phyloP scores from a whole-genome alignment of 192 early-diverging fungal genomes.

The Geranomyces michiganensis region DNA sequence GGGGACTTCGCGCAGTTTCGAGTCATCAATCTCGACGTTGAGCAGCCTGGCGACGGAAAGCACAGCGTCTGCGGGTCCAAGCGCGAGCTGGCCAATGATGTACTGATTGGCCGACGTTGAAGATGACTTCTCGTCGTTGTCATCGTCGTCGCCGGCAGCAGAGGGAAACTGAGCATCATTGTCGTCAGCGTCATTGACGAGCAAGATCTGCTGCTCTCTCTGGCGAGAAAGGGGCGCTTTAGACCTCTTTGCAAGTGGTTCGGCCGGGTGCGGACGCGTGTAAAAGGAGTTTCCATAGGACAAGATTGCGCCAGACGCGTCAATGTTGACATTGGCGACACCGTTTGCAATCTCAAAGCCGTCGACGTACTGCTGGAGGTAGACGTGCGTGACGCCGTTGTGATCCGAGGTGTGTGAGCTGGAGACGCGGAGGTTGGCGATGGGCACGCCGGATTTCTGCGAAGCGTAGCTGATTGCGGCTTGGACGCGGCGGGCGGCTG shows the following conservation, averaged over 20 bases:
- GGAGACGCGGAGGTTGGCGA: slow-evolving; percentile 48
- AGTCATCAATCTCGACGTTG: slow-evolving; percentile 48
- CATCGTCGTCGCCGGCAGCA: not conserved
- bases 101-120: not conserved
- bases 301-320: slow-evolving; percentile 63
- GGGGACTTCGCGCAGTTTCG: slow-evolving; percentile 18
- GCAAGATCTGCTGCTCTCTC: no score
- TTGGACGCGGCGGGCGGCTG: not conserved
- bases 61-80: slow-evolving; percentile 60
- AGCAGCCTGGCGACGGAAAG: slow-evolving; percentile 64
- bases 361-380: slow-evolving; percentile 72
- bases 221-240: not conserved
- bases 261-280: not conserved
- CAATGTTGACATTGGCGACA: slow-evolving; percentile 84
- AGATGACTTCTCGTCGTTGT: not conserved
- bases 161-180: no score
- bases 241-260: slow-evolving; percentile 13
- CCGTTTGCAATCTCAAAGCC: slow-evolving; percentile 79
- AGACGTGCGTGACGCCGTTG: slow-evolving; percentile 83
- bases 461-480: slow-evolving; percentile 10
- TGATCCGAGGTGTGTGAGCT: slow-evolving; percentile 69
- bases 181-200: not conserved
- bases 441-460: slow-evolving; percentile 10
- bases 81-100: slow-evolving; percentile 31
- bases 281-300: slow-evolving; percentile 76